These are phyloP conservation scores for Ichthyophthirius multifiliis DNA, from an alignment of 169 alveolate species.

Conservation along the genomic window DNA sequence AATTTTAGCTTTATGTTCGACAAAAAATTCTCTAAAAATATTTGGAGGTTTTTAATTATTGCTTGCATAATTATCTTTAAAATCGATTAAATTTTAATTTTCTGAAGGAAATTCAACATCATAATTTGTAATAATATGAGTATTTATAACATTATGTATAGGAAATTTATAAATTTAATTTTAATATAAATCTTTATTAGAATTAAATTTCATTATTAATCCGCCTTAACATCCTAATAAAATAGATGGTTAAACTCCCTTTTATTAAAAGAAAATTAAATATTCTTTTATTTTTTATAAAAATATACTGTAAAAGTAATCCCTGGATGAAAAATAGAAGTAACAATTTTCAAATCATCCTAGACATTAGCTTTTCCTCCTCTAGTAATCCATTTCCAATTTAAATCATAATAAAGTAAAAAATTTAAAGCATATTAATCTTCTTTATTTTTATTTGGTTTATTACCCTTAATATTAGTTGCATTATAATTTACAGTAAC, in stretches of 20 bases:
- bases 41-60: neutral
- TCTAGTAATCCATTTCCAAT: conserved; percentile 7
- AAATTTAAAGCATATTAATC: neutral
- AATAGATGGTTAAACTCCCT: conserved; percentile 22
- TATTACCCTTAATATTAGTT: neutral
- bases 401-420: neutral
- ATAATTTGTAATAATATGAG: conserved; percentile 9
- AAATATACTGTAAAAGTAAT: conserved; percentile 10
- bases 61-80: conserved; percentile 9
- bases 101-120: conserved; percentile 28
- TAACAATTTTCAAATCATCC: neutral
- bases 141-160: conserved; percentile 29
- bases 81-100: neutral
- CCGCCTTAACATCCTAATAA: conserved; percentile 24
- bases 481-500: neutral
- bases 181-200: conserved; percentile 30
- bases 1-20: conserved; percentile 19
- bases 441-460: neutral
- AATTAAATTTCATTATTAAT: conserved; percentile 33
- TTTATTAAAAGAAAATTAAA: neutral
- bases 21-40: conserved; percentile 37
- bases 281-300: neutral
- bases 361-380: neutral
- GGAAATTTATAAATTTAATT: conserved; percentile 32
- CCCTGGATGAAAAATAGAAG: neutral